Evolutionary conservation across 371 early-diverging fungal species (phyloP).

Genomic region (Massospora cicadina): DNA sequence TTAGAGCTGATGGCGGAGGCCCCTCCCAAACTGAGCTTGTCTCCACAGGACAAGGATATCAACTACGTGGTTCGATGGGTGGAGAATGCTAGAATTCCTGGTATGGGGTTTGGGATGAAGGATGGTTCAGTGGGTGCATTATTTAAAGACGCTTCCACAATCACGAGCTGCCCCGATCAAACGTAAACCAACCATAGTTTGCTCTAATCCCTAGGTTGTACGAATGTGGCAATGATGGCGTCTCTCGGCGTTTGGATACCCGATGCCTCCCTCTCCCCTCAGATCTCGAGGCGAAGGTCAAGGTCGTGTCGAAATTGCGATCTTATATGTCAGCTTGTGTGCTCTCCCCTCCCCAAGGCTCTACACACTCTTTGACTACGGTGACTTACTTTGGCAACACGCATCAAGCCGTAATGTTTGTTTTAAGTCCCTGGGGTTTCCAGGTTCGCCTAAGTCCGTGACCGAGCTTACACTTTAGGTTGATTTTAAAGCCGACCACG

Average conservation of each 20-base stretch:
- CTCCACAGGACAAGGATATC: neutral
- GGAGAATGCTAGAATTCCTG: neutral
- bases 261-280: neutral
- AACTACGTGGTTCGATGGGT: neutral
- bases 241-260: neutral
- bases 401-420: neutral
- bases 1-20: neutral
- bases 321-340: neutral
- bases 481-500: neutral
- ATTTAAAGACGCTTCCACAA: neutral
- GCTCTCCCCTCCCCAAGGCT: neutral
- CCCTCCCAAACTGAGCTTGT: neutral
- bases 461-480: neutral
- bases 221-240: neutral
- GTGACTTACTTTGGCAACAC: neutral
- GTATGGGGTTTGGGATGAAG: neutral
- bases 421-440: neutral
- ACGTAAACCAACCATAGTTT: neutral
- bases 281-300: neutral
- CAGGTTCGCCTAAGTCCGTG: neutral
- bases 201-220: neutral
- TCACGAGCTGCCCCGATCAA: neutral
- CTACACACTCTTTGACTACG: neutral
- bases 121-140: neutral
- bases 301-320: neutral